These are phyloP conservation scores for Sarcodon sp. DNA, from an alignment of 768 basidiomycete genomes.

Conservation along the genomic window DNA sequence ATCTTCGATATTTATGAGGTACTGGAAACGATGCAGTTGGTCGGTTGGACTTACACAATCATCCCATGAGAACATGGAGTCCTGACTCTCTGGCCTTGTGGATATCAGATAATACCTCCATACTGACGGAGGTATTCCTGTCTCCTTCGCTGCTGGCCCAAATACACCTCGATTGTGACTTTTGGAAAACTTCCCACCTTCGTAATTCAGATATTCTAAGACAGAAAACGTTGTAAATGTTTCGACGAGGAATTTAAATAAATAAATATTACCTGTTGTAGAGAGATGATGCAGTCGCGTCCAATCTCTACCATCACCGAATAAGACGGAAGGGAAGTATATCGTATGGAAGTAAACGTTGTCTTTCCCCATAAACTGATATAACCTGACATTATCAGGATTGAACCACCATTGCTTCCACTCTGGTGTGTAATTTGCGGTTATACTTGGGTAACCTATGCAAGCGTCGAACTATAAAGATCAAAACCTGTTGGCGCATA, in stretches of 20 bases:
- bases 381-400: constrained; percentile 76
- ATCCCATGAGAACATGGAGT: constrained; percentile 94
- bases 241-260: not conserved
- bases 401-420: constrained; percentile 99
- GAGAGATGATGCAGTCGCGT: constrained; percentile 90
- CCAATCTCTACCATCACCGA: constrained; percentile 88
- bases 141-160: constrained; percentile 87
- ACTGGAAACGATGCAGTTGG: not conserved
- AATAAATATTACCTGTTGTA: constrained; percentile 63
- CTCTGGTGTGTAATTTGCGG: constrained; percentile 85
- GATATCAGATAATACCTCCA: constrained; percentile 96
- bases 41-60: constrained; percentile 55
- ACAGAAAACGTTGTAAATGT: not conserved
- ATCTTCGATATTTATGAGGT: constrained; percentile 33
- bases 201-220: constrained; percentile 92
- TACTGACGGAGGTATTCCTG: constrained; percentile 85
- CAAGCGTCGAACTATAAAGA: constrained; percentile 79
- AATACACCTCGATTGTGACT: constrained; percentile 95
- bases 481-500: not conserved
- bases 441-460: constrained; percentile 95
- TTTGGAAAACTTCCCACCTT: constrained; percentile 98
- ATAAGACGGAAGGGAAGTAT: constrained; percentile 81
- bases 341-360: constrained; percentile 98
- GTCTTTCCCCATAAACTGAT: constrained; percentile 99
- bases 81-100: constrained; percentile 84